Percentiles rank a stretch among this genome's conserved stretches.
Evolutionary conservation across 257 asterid genomes (phyloP).

Genomic region (Solanum infundibuliforme): DNA sequence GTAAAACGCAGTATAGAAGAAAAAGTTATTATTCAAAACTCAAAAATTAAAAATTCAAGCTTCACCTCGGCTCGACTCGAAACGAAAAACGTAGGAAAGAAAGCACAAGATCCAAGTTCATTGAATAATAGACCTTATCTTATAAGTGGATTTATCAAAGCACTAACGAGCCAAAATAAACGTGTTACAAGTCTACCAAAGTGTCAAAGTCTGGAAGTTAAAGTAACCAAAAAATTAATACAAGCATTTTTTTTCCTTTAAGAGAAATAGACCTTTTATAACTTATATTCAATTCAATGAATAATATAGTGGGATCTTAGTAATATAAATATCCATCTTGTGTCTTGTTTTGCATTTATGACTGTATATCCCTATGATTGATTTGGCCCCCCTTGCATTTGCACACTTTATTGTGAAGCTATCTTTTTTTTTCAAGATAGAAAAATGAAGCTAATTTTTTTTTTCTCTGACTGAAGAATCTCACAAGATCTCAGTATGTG

Average conservation of each 20-base stretch:
- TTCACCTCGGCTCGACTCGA: not conserved
- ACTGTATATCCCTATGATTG: not conserved
- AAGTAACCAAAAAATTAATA: not conserved
- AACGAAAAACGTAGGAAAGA: not conserved
- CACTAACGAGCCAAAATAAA: not conserved
- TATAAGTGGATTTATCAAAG: not conserved
- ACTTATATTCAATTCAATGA: not conserved
- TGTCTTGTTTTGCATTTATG: not conserved
- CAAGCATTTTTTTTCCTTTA: too few relatives aligned
- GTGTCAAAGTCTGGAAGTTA: not conserved
- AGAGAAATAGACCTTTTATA: not conserved
- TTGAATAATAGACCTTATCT: not conserved
- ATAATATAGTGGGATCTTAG: not conserved
- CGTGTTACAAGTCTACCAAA: not conserved
- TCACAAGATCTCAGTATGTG: not conserved
- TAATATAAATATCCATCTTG: not conserved
- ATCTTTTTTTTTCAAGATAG: not conserved
- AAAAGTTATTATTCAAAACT: not conserved
- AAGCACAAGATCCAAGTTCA: not conserved
- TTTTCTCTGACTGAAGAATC: not conserved
- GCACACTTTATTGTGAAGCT: not conserved
- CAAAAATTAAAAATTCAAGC: not conserved
- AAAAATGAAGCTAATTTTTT: not conserved
- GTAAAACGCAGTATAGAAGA: not conserved
- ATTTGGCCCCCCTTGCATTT: not conserved